Evolutionary conservation across 768 basidiomycete species (phyloP), one percentile per base, ranked within the genome.

Genomic region (Mycena galopus): DNA sequence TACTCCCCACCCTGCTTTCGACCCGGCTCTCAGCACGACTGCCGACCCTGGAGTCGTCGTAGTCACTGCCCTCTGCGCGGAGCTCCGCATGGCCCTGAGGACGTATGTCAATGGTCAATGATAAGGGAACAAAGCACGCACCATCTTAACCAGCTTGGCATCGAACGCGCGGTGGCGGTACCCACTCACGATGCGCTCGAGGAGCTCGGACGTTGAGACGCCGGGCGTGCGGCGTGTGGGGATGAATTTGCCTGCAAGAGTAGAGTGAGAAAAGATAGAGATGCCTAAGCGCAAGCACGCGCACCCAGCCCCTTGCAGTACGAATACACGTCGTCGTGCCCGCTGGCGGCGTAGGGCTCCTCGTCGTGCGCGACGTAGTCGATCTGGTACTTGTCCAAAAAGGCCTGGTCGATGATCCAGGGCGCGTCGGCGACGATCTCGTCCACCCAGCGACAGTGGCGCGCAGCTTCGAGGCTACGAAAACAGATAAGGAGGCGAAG

Each of bases 331-430:
- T 99, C 98, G 33, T 93, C 91, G 59, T 90, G 87, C 2, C 93
- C 95, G n/a, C 87, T 90, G 32, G 91, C 86, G 3, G 88, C 88
- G 77, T 99, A 99, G 0, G 96, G 95, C 63, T 89, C 91, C 78
- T 98, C 97, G 78, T 99, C 98, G 77, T 99, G 98, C 3, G 97
- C 97, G 56, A 99, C 93, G 77, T 98, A 99, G 81, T 99, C 98
- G 73, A 99, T 97, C 81, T 92, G 80, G 81, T 94, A 91, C 81
- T 93, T 93, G 55, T 94, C 89, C 27, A 99, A 74, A 80, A 98
- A 99, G 0, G 87, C 91, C 66, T 92, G 86, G 75, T 92, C 91
- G 69, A 99, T 86, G 47, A 95, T 85, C 98, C 97, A 98, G 2
- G 98, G 98, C 3, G 93, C 94, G 44, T 95, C 93, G 7, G 95